Conservation (phyloP, 306 rosid genomes). For the Quercus aquifolioides region DNA sequence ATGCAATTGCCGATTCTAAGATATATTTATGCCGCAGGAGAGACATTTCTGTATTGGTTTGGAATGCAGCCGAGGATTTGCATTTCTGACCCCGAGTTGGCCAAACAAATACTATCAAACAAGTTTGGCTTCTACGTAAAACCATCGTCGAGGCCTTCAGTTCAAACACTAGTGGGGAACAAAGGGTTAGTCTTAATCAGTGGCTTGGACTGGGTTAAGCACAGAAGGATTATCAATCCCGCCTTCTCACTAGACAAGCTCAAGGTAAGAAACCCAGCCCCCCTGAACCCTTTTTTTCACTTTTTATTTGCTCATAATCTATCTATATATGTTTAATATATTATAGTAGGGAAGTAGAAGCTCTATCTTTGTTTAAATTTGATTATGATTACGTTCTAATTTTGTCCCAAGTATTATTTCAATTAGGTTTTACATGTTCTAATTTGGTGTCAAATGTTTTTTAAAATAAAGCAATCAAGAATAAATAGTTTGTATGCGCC, state of each 20-base stretch:
- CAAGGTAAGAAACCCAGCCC: not conserved
- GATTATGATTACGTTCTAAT: too few species aligned
- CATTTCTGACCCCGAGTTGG: conserved; percentile 24
- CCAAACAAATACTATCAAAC: conserved; percentile 25
- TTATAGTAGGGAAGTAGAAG: too few species aligned
- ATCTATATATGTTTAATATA: too few species aligned
- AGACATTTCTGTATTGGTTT: conserved; percentile 28
- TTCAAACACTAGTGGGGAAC: not conserved
- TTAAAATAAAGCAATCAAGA: too few species aligned
- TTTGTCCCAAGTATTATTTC: too few species aligned
- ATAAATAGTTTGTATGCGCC: too few species aligned
- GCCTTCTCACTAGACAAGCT: conserved; percentile 32
- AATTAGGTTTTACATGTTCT: too few species aligned
- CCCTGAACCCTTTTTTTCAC: not conserved
- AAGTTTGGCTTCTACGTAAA: conserved; percentile 23
- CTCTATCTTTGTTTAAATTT: too few species aligned
- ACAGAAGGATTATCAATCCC: conserved; percentile 28
- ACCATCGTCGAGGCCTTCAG: not conserved
- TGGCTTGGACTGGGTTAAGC: conserved; percentile 23
- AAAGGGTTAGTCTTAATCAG: not conserved
- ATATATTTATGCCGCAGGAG: conserved; percentile 20
- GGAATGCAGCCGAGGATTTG: conserved; percentile 17
- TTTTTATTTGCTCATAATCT: too few species aligned
- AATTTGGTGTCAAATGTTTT: too few species aligned
- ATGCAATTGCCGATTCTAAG: not conserved